Evolutionary conservation across 2,329 filamentous ascomycete species (phyloP).

Genomic region (Aureobasidium sp.): DNA sequence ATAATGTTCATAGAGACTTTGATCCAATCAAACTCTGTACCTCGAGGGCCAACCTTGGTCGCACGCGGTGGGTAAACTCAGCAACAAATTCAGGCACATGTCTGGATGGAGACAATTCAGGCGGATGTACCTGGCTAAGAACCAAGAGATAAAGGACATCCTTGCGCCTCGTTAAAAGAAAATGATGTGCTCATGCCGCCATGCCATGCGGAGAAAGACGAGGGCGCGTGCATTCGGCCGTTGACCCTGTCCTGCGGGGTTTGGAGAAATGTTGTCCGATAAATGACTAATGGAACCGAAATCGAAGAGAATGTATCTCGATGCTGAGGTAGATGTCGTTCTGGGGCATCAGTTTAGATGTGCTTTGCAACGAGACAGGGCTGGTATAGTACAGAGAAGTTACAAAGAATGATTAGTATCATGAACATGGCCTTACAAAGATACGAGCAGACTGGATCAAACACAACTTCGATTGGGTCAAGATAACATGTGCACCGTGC

Average conservation of each 20-base stretch:
- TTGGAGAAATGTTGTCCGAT: background rate
- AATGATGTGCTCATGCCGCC: background rate
- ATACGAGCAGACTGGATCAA: background rate
- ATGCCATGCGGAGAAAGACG: background rate
- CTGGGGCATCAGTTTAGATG: background rate
- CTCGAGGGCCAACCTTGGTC: background rate
- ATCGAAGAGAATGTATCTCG: background rate
- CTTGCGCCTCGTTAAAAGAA: background rate
- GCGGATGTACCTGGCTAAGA: background rate
- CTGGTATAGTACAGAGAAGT: background rate
- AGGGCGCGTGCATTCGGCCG: background rate
- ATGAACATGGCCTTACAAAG: background rate
- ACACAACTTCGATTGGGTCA: background rate
- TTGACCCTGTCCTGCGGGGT: slow-evolving; percentile 9
- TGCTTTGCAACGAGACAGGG: background rate
- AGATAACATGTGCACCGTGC: too few species aligned
- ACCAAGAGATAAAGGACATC: background rate
- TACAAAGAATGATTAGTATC: background rate
- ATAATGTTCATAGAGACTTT: slow-evolving; percentile 3
- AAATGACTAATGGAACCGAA: slow-evolving; percentile 8
- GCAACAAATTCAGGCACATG: background rate
- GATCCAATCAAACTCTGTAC: slow-evolving; percentile 3
- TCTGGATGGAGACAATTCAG: background rate
- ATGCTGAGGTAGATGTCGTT: background rate
- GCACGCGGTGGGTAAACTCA: slow-evolving; percentile 3